These are phyloP conservation scores for Colletotrichum tofieldiae DNA, from an alignment of 2,329 filamentous ascomycete genomes.

Conservation along the genomic window DNA sequence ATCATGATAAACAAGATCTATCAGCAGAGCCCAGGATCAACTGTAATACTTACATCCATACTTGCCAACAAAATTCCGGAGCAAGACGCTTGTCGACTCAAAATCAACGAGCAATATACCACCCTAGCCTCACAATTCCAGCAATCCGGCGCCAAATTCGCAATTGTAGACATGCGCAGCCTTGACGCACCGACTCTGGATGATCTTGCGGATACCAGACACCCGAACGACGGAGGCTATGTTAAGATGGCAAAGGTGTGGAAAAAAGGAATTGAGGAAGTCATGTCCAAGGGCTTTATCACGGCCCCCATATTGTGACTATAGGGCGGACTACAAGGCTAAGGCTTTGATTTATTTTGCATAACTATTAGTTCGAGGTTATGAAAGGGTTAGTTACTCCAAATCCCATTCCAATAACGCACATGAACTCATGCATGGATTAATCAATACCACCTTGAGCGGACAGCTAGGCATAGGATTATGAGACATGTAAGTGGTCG, in stretches of 20 bases:
- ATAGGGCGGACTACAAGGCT: neutral
- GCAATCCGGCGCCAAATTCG: conserved; percentile 40
- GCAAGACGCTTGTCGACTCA: conserved; percentile 42
- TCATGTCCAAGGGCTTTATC: conserved; percentile 37
- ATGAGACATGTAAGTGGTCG: too few relatives aligned
- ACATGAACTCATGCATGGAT: too few relatives aligned
- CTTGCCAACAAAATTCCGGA: conserved; percentile 36
- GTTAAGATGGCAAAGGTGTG: conserved; percentile 42
- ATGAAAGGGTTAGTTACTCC: too few relatives aligned
- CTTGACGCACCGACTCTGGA: conserved; percentile 38
- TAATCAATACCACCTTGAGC: too few relatives aligned
- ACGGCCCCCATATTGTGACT: conserved; percentile 9
- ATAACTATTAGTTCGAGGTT: neutral
- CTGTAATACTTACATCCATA: conserved; percentile 33
- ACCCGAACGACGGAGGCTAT: conserved; percentile 40
- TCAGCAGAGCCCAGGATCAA: conserved; percentile 40
- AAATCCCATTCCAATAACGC: too few relatives aligned
- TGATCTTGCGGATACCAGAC: conserved; percentile 39
- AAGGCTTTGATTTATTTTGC: neutral
- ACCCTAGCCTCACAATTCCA: conserved; percentile 25
- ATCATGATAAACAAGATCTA: conserved; percentile 42
- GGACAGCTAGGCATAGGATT: too few relatives aligned
- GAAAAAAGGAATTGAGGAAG: conserved; percentile 38
- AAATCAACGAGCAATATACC: conserved; percentile 43
- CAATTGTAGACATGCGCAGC: conserved; percentile 45